Evolutionary conservation across 345 rosid species (phyloP), one percentile per base, ranked within the genome.

Genomic region (Populus deltoides): DNA sequence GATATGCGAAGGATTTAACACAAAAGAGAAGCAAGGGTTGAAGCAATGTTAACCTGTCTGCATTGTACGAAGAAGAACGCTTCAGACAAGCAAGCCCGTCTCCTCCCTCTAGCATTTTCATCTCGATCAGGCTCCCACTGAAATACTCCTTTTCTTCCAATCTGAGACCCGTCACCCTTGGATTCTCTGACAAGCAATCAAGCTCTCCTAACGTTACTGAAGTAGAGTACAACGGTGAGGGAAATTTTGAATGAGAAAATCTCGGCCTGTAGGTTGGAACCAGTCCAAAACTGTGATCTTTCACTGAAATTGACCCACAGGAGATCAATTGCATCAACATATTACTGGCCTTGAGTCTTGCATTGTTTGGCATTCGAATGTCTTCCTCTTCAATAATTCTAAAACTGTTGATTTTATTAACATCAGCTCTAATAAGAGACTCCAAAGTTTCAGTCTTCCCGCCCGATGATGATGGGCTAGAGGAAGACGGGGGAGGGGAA

Each of bases 51-150:
- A 75, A 96, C 99, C 97, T 89, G 93, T 92, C 95, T 49, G 93
- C 97, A 86, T 96, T 93, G 87, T 87, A 96, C 49, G 99, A 93
- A 53, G 98, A 93, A 83, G 99, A 91, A 70, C 97, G 97, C 85
- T 96, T 96, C 78, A 96, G 86, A 78, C 91, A 75, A 76, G 81
- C 11, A 72, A 63, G 85, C 51, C 86, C 86, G 74, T 82, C 90
- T 76, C 82, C 87, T 80, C 86, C 89, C 75, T 83, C 89, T 13
- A 85, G 89, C 80, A 83, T 77, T 83, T 88, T 90, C 1, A 92
- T 88, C 90, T 96, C 98, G 2, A 96, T 85, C 84, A 96, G 80
- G 84, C 99, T 93, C 69, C 98, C 97, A 66, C 99, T 96, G 78
- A 91, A 93, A 78, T 96, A 92, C 43, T 93, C 98, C 81, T 93